Conservation (phyloP, 208 protist species). For the Trichomonas vaginalis region DNA sequence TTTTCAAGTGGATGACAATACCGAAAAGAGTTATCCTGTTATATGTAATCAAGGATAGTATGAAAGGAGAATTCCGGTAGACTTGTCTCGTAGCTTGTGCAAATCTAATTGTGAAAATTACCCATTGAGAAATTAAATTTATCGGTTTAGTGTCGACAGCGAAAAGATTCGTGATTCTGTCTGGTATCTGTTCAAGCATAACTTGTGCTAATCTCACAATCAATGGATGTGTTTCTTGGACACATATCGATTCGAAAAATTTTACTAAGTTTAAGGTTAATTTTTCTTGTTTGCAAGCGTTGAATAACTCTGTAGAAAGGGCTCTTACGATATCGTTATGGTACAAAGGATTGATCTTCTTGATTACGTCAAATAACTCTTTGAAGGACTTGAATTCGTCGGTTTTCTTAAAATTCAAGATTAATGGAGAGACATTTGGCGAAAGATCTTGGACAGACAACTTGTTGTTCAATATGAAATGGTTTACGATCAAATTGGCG, state of each 20-base stretch:
- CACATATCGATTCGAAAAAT: not conserved
- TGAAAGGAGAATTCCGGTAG: not conserved
- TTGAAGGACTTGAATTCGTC: not conserved
- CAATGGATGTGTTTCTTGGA: not conserved
- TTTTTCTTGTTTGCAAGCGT: not conserved
- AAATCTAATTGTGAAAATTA: not conserved
- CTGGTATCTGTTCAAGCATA: not conserved
- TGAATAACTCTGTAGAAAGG: not conserved
- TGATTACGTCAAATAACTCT: not conserved
- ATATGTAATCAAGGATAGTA: not conserved
- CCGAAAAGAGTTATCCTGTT: not conserved
- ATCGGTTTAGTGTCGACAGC: not conserved
- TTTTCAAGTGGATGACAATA: not conserved
- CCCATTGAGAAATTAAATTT: not conserved
- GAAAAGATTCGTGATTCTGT: not conserved
- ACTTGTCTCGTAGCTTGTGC: not conserved
- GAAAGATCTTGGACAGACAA: not conserved
- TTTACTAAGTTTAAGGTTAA: not conserved
- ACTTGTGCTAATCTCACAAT: not conserved
- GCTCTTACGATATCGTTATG: not conserved
- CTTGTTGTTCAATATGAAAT: not conserved
- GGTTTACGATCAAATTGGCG: not conserved
- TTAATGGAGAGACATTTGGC: not conserved
- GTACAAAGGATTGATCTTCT: not conserved
- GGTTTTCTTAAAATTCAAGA: not conserved